Percentiles rank a stretch among this genome's conserved stretches.
These are phyloP conservation scores for Boletus subparvulus DNA, from an alignment of 768 basidiomycete genomes.

Conservation along the genomic window DNA sequence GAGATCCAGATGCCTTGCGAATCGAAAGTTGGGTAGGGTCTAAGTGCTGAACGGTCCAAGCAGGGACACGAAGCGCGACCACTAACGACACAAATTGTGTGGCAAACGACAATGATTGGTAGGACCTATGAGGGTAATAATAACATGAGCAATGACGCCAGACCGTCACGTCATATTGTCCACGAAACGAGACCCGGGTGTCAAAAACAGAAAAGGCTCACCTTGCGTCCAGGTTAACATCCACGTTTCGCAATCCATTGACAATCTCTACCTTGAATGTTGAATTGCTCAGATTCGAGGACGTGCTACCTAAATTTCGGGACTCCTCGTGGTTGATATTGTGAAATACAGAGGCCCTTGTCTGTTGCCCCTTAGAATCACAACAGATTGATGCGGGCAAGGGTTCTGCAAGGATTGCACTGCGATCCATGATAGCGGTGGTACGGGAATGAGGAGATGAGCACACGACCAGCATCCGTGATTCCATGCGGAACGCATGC, in stretches of 20 bases:
- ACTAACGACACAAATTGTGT: constrained; percentile 55
- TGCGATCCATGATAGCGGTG: constrained; percentile 15
- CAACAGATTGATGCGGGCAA: neutral
- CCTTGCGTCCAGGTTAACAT: constrained; percentile 63
- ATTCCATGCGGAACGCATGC: neutral
- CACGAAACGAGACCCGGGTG: constrained; percentile 23
- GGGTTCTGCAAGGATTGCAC: constrained; percentile 12
- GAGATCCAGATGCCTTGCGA: constrained; percentile 82
- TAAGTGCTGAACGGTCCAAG: constrained; percentile 54
- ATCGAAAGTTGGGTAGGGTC: constrained; percentile 54
- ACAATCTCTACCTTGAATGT: constrained; percentile 46
- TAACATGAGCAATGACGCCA: constrained; percentile 28
- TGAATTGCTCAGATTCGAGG: constrained; percentile 36
- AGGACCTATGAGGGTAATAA: constrained; percentile 47
- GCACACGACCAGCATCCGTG: constrained; percentile 26
- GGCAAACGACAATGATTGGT: constrained; percentile 59
- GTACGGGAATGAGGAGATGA: constrained; percentile 8
- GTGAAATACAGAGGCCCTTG: constrained; percentile 5
- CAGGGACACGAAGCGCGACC: constrained; percentile 52
- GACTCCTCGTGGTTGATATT: constrained; percentile 4
- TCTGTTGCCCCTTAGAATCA: constrained; percentile 7
- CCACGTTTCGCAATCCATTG: constrained; percentile 61
- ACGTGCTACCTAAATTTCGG: constrained; percentile 33
- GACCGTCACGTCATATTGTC: constrained; percentile 40
- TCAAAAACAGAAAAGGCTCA: constrained; percentile 44